Evolutionary conservation across 306 rosid genomes (phyloP).

Genomic region (Malus sylvestris): DNA sequence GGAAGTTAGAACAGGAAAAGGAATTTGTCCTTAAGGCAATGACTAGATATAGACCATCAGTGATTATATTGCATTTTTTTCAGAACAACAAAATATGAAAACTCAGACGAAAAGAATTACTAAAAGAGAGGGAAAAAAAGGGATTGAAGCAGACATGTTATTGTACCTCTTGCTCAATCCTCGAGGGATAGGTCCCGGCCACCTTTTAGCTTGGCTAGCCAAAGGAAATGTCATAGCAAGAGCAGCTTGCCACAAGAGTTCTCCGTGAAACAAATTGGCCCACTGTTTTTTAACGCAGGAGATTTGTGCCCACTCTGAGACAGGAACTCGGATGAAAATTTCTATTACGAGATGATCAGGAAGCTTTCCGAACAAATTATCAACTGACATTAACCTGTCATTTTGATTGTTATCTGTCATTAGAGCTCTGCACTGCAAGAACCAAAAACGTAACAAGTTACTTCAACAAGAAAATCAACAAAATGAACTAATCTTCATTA

Average conservation of each 20-base stretch:
- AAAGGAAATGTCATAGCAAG: conserved; percentile 39
- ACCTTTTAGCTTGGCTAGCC: conserved; percentile 38
- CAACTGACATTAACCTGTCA: conserved; percentile 13
- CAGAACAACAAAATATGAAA: background rate
- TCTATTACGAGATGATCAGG: conserved; percentile 66
- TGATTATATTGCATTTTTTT: no score
- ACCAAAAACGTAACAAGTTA: background rate
- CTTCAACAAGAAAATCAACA: background rate
- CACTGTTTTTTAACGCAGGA: conserved; percentile 61
- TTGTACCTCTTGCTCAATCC: conserved; percentile 47
- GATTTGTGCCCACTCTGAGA: conserved; percentile 44
- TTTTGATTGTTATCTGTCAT: conserved; percentile 21
- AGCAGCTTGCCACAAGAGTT: conserved; percentile 74
- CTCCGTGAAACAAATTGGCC: conserved; percentile 46
- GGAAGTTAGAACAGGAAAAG: background rate
- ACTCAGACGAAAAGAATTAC: background rate
- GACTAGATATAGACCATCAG: background rate
- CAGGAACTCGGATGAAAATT: conserved; percentile 48
- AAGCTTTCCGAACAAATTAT: conserved; percentile 33
- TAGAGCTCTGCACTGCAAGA: conserved; percentile 27
- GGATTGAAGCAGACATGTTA: background rate
- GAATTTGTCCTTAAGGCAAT: background rate
- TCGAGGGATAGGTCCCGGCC: conserved; percentile 68
- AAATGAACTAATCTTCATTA: background rate
- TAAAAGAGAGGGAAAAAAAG: no score